Evolutionary conservation across 495 filamentous ascomycete genomes (phyloP), one percentile per base, ranked within the genome.

Genomic region (Extremus antarcticus): DNA sequence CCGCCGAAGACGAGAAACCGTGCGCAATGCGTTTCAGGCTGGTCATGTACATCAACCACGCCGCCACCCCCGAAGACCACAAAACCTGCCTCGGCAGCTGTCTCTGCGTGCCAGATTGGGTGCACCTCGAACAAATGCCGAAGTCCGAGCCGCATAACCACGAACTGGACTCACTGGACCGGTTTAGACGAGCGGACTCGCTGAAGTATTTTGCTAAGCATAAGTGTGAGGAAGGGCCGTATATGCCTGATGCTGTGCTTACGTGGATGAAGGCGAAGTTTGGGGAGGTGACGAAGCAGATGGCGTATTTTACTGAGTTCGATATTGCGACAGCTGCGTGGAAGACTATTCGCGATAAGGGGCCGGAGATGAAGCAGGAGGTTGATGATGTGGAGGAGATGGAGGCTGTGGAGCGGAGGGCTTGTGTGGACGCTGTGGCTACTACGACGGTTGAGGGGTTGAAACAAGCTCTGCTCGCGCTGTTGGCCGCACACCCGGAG

Each of bases 71-170:
- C 10, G 47, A 50, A 23, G 23, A 50, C 23, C 47, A 50, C 23
- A 10, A 50, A 23, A 23, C n/a, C 9, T n/a, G 19, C 19, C 17
- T 50, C 9, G 17, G 17, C 23, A 50, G 17, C n/a, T 50, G 47
- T 23, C 47, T 9, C 35, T 50, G 47, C 23, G n/a, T 50, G 23
- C 47, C 47, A 17, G 47, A 50, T n/a, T 50, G 47, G 47, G 16
- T 50, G 47, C 25, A 50, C 23, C 23, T 22, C 21, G 47, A 50
- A 17, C 17, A 17, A 23, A 20, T 23, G 17, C 47, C 47, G 11
- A 20, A 17, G 35, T 39, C 35, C 9, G 35, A 9, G 9, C n/a
- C 35, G 35, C 35, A 39, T n/a, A 39, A 39, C n/a, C 35, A 39
- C 35, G n/a, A 9, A 39, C 35, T 39, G 35, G 35, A 39, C 9